Evolutionary conservation across 2,329 filamentous ascomycete genomes (phyloP), one percentile per base, ranked within the genome.

Genomic region (Apiospora pterosperma): DNA sequence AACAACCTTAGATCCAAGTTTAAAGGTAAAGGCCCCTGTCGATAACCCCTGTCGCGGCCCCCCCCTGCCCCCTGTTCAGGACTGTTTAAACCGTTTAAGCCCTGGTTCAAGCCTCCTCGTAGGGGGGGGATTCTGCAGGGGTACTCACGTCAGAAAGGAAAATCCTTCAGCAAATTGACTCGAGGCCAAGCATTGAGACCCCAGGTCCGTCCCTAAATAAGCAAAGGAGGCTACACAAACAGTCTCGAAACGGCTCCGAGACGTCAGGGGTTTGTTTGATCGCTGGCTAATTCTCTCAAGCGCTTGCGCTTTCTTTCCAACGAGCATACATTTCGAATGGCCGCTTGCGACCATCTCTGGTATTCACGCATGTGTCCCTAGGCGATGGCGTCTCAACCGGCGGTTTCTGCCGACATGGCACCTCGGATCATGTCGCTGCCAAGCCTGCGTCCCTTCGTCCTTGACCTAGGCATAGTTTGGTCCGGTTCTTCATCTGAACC

Each of bases 101-200:
- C 25, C 59, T n/a, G 5, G 36, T 19, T 25, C 14, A 11, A 21
- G 52, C 52, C 52, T n/a, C n/a, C n/a, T n/a, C n/a, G n/a, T n/a
- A n/a, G n/a, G n/a, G n/a, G n/a, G n/a, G n/a, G n/a, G n/a, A n/a
- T n/a, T n/a, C 25, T 31, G 14, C 44, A 19, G 25, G 44, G 44
- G 44, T 28, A 5, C n/a, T n/a, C n/a, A n/a, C n/a, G n/a, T n/a
- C n/a, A n/a, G n/a, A n/a, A n/a, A n/a, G n/a, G 14, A 12, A 52
- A 28, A 5, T 14, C 23, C 19, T 52, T 14, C 34, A 36, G 36
- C 36, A 60, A 60, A 39, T 60, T 60, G 36, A 41, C 59, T 60
- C 41, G 39, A 19, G 59, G 59, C 59, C 59, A 60, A 60, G 59
- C 59, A 41, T 60, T 60, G 59, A 21, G 41, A 39, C 38, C 59